Base-by-base conservation (phyloP, 441 rosid genomes). In the Gossypium gossypioides region DNA sequence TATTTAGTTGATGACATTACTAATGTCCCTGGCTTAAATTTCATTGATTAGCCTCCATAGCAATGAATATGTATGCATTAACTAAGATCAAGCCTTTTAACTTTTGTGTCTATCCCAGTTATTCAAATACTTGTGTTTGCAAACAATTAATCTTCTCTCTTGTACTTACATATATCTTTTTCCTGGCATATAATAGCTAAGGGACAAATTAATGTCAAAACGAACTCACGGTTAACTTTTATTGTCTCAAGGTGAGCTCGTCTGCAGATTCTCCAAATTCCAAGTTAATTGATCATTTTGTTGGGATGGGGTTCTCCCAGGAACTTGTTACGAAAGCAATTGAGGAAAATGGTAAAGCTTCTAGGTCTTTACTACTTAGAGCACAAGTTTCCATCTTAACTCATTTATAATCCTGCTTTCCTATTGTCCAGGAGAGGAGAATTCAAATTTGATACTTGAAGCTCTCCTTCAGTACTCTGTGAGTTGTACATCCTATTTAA, bases 261-360 rank as follows among this genome's bases (percentile, higher is more conserved):
- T 78, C 84, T 42, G 81, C 81, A 55, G 80, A 86, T 74, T 84
- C 88, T 52, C 83, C 88, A 59, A 77, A 74, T 57, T 78, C 88
- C 66, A 83, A 82, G 79, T 25, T 78, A 67, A 78, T 85, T 60
- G 82, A 85, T 72, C 81, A 77, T n/a, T 85, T 89, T 72, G 68
- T 87, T 25, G 86, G 82, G 21, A 89, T 89, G 97, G 96, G 96
- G 2, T 93, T 86, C 71, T 40, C 88, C 0, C 78, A 79, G 62
- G 86, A 87, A 54, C 65, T 81, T 79, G 88, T 89, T 48, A 74
- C 82, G 58, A 91, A 79, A 79, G 95, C 84, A 61, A 80, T 89
- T 78, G 79, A 83, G 34, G 90, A 91, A 82, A 76, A 75, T 62
- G 96, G 97, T 89, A 81, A 78, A 71, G 12, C 55, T 51, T 68